Base-by-base conservation (phyloP, 140 eudicot species). In the Flaveria floridana region DNA sequence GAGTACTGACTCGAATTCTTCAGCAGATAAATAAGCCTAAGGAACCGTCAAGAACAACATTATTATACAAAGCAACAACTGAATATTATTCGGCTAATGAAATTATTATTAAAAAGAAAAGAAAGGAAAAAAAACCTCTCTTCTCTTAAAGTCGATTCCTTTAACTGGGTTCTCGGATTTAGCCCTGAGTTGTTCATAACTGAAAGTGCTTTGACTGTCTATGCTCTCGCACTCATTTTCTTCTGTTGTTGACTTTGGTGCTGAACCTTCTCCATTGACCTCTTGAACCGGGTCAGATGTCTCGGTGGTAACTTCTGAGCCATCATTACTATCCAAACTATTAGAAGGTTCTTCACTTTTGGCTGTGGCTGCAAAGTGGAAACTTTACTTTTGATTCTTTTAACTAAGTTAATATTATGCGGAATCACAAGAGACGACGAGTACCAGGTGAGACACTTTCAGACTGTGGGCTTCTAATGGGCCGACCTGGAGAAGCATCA, bases 151-250 rank as follows among this genome's bases (percentile, higher is more conserved):
- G 70, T 91, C 97, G 26, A 91, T 91, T 67, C 97, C 96, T 2
- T 89, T 89, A 52, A 91, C 96, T 4, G 97, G 97, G 74, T 91
- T 89, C 16, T 89, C 88, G 2, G 97, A 91, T 81, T 87, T 85
- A 71, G 96, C 91, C 82, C 72, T 82, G 78, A 91, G 81, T 64
- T 81, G 96, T 7, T 90, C 97, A 19, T 88, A 94, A 68, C 82
- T 81, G 72, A 90, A 94, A 50, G 89, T 90, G 80, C 82, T 90
- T 78, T 88, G 98, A 76, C 76, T 78, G 82, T 81, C 78, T 44
- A 81, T 94, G 77, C 76, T 70, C 18, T 66, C 83, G 63, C 84
- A 87, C 78, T 75, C 88, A 30, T 76, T 89, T 65, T 82, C 91
- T 56, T 80, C 91, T 47, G 74, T 59, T 41, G 80, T 85, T 47